Evolutionary conservation across 208 protist genomes (phyloP), one percentile per base, ranked within the genome.

Genomic region (Blechomonas ayalai): DNA sequence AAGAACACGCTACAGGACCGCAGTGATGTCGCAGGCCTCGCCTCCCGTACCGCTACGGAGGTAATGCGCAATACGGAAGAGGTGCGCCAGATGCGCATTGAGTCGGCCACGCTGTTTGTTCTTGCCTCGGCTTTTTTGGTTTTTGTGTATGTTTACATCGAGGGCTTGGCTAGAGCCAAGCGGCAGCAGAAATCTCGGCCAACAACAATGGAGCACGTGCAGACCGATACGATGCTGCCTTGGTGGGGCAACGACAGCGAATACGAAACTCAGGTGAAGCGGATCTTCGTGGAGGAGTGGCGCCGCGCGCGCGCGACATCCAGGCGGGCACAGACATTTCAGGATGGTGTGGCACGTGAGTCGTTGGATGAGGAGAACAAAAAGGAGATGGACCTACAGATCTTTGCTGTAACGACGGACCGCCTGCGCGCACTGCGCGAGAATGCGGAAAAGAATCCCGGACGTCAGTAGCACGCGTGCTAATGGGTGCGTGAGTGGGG

Each of bases 271-370:
- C 77, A 89, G 51, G 84, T 92, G 9, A 92, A 92, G 59, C 76
- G 84, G 31, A 87, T 88, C 52, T 92, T 89, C 62, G 73, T 92
- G 23, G 79, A 90, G 33, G 76, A 92, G 52, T 92, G 84, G 84
- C 64, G 77, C 31, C 69, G 72, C 20, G 79, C 79, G 1, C 60
- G 79, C 22, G 68, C 77, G 24, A 71, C 59, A 27, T 83, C 84
- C 13, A 79, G 74, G 19, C 61, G 74, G 20, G 61, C 67, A 2
- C 68, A 82, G 54, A 74, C 68, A 13, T 82, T 80, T 43, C 75
- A 92, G 47, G 71, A 82, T 20, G 84, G 84, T 23, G 68, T 91
- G 12, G 66, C 77, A 6, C 63, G 82, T 16, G 82, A 91, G 58
- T 87, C 78, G 2, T 40, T 91, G 38, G 61, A 80, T 38, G 77